phyloP scores from a whole-genome alignment of 2,329 filamentous ascomycete species.

The Beauveria pseudobassiana region DNA sequence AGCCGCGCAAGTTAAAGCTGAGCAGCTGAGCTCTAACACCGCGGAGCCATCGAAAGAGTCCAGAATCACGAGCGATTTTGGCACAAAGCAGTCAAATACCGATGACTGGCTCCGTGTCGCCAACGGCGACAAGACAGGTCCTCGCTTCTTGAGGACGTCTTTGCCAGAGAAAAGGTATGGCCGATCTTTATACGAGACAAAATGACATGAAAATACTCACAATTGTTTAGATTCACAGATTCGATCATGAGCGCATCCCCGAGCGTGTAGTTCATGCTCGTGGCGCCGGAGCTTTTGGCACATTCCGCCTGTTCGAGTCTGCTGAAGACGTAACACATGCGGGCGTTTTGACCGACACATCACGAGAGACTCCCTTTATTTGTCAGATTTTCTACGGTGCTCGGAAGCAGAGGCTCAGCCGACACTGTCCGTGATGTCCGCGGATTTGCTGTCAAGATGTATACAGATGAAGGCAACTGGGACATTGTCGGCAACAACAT shows the following conservation, averaged over 20 bases:
- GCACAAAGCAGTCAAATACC: slow-evolving; percentile 63
- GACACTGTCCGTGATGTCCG: slow-evolving; percentile 80
- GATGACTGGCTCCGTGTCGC: slow-evolving; percentile 70
- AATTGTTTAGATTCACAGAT: slow-evolving; percentile 55
- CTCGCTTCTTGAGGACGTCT: slow-evolving; percentile 61
- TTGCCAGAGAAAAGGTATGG: slow-evolving; percentile 63
- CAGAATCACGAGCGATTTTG: slow-evolving; percentile 69
- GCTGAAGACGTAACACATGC: slow-evolving; percentile 61
- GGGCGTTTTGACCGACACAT: slow-evolving; percentile 47
- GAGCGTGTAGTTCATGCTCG: slow-evolving; percentile 65
- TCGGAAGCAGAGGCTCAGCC: slow-evolving; percentile 66
- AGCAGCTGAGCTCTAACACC: slow-evolving; percentile 50
- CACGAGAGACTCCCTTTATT: slow-evolving; percentile 62
- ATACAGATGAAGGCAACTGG: slow-evolving; percentile 72
- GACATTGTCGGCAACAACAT: slow-evolving; percentile 70
- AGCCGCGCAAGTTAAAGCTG: background rate
- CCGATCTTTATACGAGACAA: no score
- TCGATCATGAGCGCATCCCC: slow-evolving; percentile 57
- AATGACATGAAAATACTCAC: background rate
- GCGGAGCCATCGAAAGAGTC: slow-evolving; percentile 50
- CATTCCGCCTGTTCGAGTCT: slow-evolving; percentile 59
- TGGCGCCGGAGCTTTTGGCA: slow-evolving; percentile 62
- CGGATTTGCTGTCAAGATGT: slow-evolving; percentile 61
- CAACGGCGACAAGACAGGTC: slow-evolving; percentile 56
- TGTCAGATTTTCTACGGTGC: slow-evolving; percentile 69